Base-by-base conservation (phyloP, 2,329 filamentous ascomycete genomes). In the Ceratocystis harringtonii region DNA sequence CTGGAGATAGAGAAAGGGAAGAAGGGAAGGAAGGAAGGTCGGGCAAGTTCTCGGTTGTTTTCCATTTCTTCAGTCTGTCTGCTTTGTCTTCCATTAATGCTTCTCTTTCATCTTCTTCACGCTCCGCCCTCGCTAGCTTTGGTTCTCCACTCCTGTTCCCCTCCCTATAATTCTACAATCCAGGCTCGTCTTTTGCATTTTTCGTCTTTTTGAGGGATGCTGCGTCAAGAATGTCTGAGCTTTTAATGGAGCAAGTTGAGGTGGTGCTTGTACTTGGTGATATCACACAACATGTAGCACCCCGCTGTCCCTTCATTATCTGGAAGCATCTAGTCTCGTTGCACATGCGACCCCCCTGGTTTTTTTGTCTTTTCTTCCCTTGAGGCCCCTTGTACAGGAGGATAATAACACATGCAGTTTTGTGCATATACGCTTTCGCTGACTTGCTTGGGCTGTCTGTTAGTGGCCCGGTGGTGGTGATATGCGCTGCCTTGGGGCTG, bases 141-240 rank as follows among this genome's bases (percentile, higher is more conserved):
- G 36, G 36, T 12, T 12, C 12, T 41, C 36, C 10, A 41, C 36
- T 5, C 36, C 36, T 41, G 36, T 12, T 15, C 36, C 10, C 10
- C 36, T 41, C 36, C 10, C 36, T 41, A 15, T 41, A 12, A 41
- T 4, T 41, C 36, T 12, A 41, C 36, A 41, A 12, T 41, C 36
- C 10, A 41, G 36, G 10, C 36, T 41, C 36, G 36, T 41, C 36
- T 41, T 41, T 41, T 41, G 10, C 36, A 12, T 12, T 41, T 50
- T 66, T 64, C 61, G 36, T 67, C 66, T 66, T 10, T n/a, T 44
- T n/a, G 12, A 36, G 58, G 43, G 58, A 64, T 50, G 45, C 45
- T 30, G 48, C 30, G 17, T 36, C 32, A 25, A 44, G 36, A 36
- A 43, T 25, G 32, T 61, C 30, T 61, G n/a, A 36, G 58, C 58